Evolutionary conservation across 2,329 filamentous ascomycete species (phyloP).

Genomic region (Tolypocladium amazonense): DNA sequence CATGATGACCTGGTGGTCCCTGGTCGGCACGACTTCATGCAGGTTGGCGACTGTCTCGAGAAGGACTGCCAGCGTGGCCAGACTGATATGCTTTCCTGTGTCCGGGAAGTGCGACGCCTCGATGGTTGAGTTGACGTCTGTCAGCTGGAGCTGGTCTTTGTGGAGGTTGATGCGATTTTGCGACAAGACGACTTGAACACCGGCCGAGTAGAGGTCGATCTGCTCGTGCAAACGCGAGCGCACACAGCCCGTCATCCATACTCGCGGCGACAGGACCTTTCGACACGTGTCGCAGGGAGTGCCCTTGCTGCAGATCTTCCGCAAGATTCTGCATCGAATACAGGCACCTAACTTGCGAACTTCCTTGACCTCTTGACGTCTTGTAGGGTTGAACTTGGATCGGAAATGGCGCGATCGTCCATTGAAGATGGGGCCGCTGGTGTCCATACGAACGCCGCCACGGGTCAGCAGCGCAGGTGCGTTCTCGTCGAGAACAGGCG

Average conservation of each 20-base stretch:
- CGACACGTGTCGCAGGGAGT: constrained; percentile 53
- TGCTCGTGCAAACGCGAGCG: constrained; percentile 51
- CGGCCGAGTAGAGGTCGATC: constrained; percentile 52
- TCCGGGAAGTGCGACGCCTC: constrained; percentile 51
- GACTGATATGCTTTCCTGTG: constrained; percentile 30
- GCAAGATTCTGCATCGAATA: constrained; percentile 53
- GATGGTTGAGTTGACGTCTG: constrained; percentile 37
- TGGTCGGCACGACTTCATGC: constrained; percentile 21
- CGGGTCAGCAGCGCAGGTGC: constrained; percentile 22
- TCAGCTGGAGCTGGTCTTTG: constrained; percentile 38
- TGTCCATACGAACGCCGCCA: constrained; percentile 45
- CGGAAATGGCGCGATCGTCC: constrained; percentile 42
- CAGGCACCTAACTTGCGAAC: constrained; percentile 56
- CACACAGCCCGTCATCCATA: constrained; percentile 56
- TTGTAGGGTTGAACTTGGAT: constrained; percentile 43
- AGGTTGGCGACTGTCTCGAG: constrained; percentile 25
- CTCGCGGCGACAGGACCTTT: constrained; percentile 50
- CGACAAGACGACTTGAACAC: constrained; percentile 51
- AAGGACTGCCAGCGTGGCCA: constrained; percentile 21
- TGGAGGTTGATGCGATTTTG: constrained; percentile 47
- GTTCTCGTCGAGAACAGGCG: constrained; percentile 18
- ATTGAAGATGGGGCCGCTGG: constrained; percentile 28
- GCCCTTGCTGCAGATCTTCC: constrained; percentile 56
- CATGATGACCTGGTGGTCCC: constrained; percentile 34
- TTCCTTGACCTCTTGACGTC: constrained; percentile 55